Conservation (phyloP, 2,329 filamentous ascomycete genomes). For the Pestalotiopsis sp. region DNA sequence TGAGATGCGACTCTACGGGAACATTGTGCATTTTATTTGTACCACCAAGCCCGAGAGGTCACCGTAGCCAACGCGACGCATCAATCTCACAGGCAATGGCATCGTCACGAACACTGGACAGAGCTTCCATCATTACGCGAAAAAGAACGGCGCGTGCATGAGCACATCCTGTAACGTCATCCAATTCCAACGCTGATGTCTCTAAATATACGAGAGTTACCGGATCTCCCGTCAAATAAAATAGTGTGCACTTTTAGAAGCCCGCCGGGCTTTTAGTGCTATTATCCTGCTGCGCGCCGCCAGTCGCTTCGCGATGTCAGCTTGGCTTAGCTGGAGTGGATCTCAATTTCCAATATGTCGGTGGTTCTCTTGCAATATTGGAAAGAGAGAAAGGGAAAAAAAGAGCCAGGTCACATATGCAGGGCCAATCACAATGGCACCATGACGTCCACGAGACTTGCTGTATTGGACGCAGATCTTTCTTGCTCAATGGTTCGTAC, state of each 20-base stretch:
- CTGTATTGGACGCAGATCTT: not conserved
- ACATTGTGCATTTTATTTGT: not conserved
- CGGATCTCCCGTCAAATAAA: not conserved
- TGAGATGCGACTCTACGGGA: not conserved
- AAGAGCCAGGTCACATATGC: not conserved
- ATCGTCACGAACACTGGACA: not conserved
- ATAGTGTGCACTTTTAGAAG: not conserved
- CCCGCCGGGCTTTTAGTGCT: not conserved
- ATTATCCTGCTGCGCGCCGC: not conserved
- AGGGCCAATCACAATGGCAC: not conserved
- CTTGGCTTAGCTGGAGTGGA: not conserved
- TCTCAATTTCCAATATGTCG: not conserved
- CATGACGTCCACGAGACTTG: not conserved
- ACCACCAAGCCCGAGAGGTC: not conserved
- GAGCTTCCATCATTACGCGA: not conserved
- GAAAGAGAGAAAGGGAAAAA: not conserved
- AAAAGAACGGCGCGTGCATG: not conserved
- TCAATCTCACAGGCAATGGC: no score
- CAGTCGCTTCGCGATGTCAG: not conserved
- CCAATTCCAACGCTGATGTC: not conserved
- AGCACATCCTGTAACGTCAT: not conserved
- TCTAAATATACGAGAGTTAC: not conserved
- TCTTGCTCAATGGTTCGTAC: not conserved
- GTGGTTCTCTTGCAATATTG: not conserved
- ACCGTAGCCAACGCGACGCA: not conserved